These are phyloP conservation scores for Xylaria venustula DNA, from an alignment of 495 filamentous ascomycete species.

Conservation along the genomic window DNA sequence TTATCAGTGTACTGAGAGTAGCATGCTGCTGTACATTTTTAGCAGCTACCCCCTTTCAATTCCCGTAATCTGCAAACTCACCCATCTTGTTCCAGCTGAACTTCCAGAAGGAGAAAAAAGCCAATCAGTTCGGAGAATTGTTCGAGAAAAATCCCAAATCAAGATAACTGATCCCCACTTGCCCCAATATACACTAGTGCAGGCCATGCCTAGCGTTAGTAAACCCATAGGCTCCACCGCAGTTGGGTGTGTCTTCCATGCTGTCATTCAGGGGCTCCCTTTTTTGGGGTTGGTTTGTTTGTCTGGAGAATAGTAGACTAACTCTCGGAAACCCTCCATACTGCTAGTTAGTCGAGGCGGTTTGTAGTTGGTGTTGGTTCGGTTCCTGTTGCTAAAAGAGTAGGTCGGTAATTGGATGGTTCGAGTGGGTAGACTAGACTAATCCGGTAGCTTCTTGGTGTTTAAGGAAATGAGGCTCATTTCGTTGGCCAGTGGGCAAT, in stretches of 20 bases:
- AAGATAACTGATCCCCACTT: background rate
- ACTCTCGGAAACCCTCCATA: too few species aligned
- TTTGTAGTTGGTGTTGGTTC: too few species aligned
- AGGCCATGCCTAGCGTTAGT: too few species aligned
- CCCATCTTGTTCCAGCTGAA: too few species aligned
- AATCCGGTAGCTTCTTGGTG: slow-evolving; percentile 11
- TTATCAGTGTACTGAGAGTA: too few species aligned
- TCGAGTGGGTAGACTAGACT: background rate
- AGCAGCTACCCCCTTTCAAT: too few species aligned
- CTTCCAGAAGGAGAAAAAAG: too few species aligned
- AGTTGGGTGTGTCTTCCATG: too few species aligned
- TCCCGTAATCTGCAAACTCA: too few species aligned
- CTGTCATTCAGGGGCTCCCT: slow-evolving; percentile 2
- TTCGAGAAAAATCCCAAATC: slow-evolving; percentile 9
- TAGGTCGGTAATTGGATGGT: slow-evolving; percentile 2
- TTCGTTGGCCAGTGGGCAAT: slow-evolving; percentile 1
- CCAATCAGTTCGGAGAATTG: background rate
- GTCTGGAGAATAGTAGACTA: too few species aligned
- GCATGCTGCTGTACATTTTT: background rate
- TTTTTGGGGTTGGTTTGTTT: background rate
- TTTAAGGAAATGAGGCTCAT: slow-evolving; percentile 17
- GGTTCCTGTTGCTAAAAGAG: too few species aligned
- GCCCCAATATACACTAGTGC: background rate
- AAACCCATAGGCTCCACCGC: background rate
- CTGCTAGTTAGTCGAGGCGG: too few species aligned